Base-by-base conservation (phyloP, 2,329 filamentous ascomycete genomes). In the Penicillium sp. region DNA sequence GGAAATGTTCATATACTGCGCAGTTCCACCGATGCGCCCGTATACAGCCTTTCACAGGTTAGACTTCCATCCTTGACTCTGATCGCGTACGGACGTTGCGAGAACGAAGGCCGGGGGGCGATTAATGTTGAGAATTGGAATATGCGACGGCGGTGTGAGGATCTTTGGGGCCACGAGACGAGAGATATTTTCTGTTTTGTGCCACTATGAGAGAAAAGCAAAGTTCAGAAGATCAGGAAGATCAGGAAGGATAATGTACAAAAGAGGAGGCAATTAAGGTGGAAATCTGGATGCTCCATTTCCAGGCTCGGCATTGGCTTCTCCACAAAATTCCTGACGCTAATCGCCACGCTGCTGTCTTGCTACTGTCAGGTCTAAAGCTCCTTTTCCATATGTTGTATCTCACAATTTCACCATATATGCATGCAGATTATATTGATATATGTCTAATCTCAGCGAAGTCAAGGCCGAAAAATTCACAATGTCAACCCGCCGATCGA, bases 271-370 rank as follows among this genome's bases (percentile, higher is more conserved):
- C 35, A 24, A 48, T 40, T 45, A 47, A 38, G 35, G 45, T 45
- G 51, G 45, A 48, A 57, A 46, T 57, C 52, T 56, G 21, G 57
- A 57, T 52, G 54, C 56, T 55, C 56, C 51, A 58, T 39, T 39
- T 26, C 22, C 50, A 52, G 49, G 53, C 53, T 55, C 48, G 35
- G 39, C 43, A 46, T 48, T 48, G 48, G 48, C 33, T 47, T 38
- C 49, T 51, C 49, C 49, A 43, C 49, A 48, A 48, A 41, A 34
- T 39, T 26, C 17, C 41, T 33, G n/a, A 21, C 38, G 38, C 21
- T 31, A 44, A 26, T 31, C 6, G 31, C 5, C 29, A n/a, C 41
- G 9, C n/a, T 24, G n/a, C 12, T 34, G 8, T 33, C 15, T 17
- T n/a, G 19, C 24, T 24, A 24, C 22, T 24, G 22, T 24, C 8